Base-by-base conservation (phyloP, 495 filamentous ascomycete genomes). In the Zalerion maritima region DNA sequence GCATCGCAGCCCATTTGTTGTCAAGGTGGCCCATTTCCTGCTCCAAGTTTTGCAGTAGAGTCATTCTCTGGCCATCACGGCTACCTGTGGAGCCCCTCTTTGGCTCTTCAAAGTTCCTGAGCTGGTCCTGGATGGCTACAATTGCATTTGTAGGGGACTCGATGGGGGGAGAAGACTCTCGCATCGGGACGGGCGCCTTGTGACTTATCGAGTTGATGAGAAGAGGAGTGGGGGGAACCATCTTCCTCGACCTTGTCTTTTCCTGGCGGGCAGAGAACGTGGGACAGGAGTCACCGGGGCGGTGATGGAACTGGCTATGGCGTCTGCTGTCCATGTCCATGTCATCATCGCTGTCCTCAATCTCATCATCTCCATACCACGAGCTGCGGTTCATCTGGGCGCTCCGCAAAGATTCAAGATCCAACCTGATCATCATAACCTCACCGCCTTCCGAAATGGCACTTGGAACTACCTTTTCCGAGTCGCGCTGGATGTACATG, bases 1-100 rank as follows among this genome's bases (percentile, higher is more conserved):
- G 59, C 33, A 64, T 49, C 27, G 56, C 50, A 34, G 58, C 50
- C 66, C 64, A 69, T 29, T 63, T 55, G 16, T 55, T 50, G 29
- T 62, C 58, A 38, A 67, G 52, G 20, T 53, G 37, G 1, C 60
- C 62, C 57, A 68, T 67, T 40, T 71, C 66, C 29, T 50, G 53
- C 32, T 71, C 66, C 0, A 71, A 40, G 31, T 64, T 58, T 35
- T 63, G 57, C 4, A 71, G 46, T 1, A 71, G 44, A 7, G 46
- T 54, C 10, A 63, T 39, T 14, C 54, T 46, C 15, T 49, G 44
- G 5, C 44, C 37, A n/a, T 45, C 39, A 15, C 28, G 10, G 32
- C 46, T 55, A 20, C 51, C 42, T 3, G 43, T 34, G 3, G 47
- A 38, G 10, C 44, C 40, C 6, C 35, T 35, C 11, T 42, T 40